Conservation (phyloP, 352 stramenopile genomes). For the Aphanomyces invadans region DNA sequence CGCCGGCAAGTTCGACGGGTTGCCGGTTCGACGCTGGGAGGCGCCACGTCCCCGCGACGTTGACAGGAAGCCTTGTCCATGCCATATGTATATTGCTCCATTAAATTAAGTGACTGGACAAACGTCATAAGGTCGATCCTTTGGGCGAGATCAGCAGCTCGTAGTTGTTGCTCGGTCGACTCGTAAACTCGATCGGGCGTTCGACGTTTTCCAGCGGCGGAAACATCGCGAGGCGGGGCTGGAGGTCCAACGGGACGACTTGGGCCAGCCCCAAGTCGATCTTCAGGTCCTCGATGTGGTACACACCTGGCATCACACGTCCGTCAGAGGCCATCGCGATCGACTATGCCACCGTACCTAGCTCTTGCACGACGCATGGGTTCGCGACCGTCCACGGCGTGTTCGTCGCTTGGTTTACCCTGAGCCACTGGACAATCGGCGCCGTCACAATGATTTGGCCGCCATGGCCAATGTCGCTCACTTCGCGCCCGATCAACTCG, state of each 20-base stretch:
- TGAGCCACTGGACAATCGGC: slow-evolving; percentile 38
- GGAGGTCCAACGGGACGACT: neutral
- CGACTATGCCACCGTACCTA: neutral
- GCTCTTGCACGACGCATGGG: neutral
- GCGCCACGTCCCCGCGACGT: no score
- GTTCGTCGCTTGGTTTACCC: slow-evolving; percentile 22
- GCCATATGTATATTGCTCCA: no score
- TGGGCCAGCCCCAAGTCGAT: slow-evolving; percentile 11
- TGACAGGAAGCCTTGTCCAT: no score
- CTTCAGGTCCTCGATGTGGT: slow-evolving; percentile 12
- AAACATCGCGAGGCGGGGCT: neutral
- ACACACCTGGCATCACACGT: no score
- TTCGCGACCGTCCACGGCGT: slow-evolving; percentile 21
- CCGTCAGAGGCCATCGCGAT: no score
- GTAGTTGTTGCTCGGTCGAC: slow-evolving; percentile 5
- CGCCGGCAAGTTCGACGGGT: no score
- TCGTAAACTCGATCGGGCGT: no score
- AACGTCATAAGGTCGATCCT: neutral
- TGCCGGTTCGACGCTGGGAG: no score
- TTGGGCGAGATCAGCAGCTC: slow-evolving; percentile 5
- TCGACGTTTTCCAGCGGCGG: neutral
- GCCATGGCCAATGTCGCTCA: slow-evolving; percentile 39
- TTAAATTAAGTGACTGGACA: no score
- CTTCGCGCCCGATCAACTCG: slow-evolving; percentile 48
- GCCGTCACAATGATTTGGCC: slow-evolving; percentile 46